Percentiles rank a stretch among this genome's conserved stretches.
These are phyloP conservation scores for Phaeolepiota aurea DNA, from an alignment of 768 basidiomycete species.

Conservation along the genomic window DNA sequence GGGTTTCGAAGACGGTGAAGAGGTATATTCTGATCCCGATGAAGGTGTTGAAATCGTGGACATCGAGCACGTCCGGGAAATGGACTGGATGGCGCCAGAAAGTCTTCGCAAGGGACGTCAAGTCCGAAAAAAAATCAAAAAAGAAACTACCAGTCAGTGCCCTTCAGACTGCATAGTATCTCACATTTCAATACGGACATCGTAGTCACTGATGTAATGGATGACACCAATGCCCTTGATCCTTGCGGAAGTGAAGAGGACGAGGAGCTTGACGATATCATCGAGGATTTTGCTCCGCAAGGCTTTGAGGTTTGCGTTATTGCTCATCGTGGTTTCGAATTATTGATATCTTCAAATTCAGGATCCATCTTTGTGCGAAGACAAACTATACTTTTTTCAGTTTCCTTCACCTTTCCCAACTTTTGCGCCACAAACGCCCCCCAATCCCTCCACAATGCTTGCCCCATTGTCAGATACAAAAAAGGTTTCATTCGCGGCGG, in stretches of 20 bases:
- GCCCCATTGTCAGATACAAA: slow-evolving; percentile 32
- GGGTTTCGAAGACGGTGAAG: slow-evolving; percentile 42
- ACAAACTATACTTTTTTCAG: slow-evolving; percentile 81
- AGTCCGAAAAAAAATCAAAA: slow-evolving; percentile 34
- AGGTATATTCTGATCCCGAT: slow-evolving; percentile 80
- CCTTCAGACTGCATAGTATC: too few species aligned
- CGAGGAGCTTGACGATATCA: slow-evolving; percentile 70
- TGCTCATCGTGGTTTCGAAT: too few species aligned
- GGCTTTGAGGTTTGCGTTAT: too few species aligned
- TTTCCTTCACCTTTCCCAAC: slow-evolving; percentile 82
- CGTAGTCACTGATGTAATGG: slow-evolving; percentile 20
- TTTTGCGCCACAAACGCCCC: slow-evolving; percentile 37
- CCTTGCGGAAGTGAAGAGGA: slow-evolving; percentile 74
- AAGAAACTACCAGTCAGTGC: slow-evolving; percentile 20
- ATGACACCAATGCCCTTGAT: slow-evolving; percentile 53
- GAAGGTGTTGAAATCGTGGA: slow-evolving; percentile 84
- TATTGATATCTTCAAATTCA: too few species aligned
- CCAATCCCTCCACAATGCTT: slow-evolving; percentile 13
- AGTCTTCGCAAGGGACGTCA: slow-evolving; percentile 45
- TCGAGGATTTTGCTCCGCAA: slow-evolving; percentile 61
- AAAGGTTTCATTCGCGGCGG: slow-evolving; percentile 59
- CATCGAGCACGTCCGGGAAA: slow-evolving; percentile 64
- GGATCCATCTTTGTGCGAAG: slow-evolving; percentile 46
- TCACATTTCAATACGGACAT: neutral
- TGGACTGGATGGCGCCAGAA: slow-evolving; percentile 91